Evolutionary conservation across 345 rosid genomes (phyloP).

Genomic region (Erucastrum elatum): DNA sequence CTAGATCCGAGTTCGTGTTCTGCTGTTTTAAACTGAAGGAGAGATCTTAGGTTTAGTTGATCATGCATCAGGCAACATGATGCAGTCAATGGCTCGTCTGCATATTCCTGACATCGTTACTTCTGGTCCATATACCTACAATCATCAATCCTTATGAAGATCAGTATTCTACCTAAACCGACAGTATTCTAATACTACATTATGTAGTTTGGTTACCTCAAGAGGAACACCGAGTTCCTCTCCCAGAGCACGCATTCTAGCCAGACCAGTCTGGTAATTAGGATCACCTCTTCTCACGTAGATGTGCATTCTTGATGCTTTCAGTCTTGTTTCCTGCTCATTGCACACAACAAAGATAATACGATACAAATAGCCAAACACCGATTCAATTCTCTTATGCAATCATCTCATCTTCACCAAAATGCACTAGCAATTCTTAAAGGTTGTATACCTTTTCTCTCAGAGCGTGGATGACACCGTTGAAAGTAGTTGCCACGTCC

Average conservation of each 20-base stretch:
- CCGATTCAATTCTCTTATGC: no score
- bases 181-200: background rate
- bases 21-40: background rate
- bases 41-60: background rate
- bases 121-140: conserved; percentile 24
- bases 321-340: conserved; percentile 73
- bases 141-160: conserved; percentile 2
- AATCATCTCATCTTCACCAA: no score
- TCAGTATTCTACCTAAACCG: background rate
- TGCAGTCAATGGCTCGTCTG: conserved; percentile 90
- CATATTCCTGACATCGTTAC: conserved; percentile 98
- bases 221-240: conserved; percentile 84
- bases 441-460: no score
- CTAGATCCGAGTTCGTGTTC: background rate
- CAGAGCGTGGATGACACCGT: no score
- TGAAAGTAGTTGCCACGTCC: no score
- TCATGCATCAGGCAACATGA: conserved; percentile 58
- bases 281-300: conserved; percentile 96
- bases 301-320: conserved; percentile 89
- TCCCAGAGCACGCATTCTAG: conserved; percentile 79
- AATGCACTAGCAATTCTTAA: no score
- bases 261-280: conserved; percentile 85
- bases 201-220: conserved; percentile 62
- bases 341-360: background rate
- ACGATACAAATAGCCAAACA: no score